Conservation (phyloP, 1,284 basidiomycete genomes). For the Ceratobasidium sp. region DNA sequence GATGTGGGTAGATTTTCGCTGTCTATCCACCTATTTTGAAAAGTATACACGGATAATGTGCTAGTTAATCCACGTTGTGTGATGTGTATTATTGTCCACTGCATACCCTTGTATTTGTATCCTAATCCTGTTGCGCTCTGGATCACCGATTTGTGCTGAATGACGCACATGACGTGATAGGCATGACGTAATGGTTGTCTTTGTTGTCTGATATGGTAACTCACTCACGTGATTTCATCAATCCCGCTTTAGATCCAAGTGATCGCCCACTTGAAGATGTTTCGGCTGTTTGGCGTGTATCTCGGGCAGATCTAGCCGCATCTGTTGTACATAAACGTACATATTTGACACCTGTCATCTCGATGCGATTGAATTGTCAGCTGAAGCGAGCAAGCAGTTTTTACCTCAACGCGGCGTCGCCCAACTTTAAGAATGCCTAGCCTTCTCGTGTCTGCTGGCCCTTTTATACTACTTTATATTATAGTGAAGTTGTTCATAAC, state of each 20-base stretch:
- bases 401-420: neutral
- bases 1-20: neutral
- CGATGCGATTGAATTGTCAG: neutral
- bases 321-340: too few relatives aligned
- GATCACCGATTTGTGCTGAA: neutral
- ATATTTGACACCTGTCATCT: neutral
- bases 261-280: too few relatives aligned
- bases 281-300: too few relatives aligned
- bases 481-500: too few relatives aligned
- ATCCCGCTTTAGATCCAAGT: too few relatives aligned
- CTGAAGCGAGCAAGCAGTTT: neutral
- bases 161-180: neutral
- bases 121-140: neutral
- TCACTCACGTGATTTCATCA: neutral
- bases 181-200: neutral
- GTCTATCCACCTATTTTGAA: neutral
- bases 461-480: neutral
- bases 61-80: neutral
- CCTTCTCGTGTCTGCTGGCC: neutral
- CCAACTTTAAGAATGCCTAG: neutral
- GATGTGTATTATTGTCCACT: neutral
- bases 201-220: neutral
- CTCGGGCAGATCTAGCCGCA: too few relatives aligned
- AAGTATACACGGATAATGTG: neutral
- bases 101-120: conserved; percentile 15